Evolutionary conservation across 768 basidiomycete genomes (phyloP), one percentile per base, ranked within the genome.

Genomic region (Gautieria morchelliformis): DNA sequence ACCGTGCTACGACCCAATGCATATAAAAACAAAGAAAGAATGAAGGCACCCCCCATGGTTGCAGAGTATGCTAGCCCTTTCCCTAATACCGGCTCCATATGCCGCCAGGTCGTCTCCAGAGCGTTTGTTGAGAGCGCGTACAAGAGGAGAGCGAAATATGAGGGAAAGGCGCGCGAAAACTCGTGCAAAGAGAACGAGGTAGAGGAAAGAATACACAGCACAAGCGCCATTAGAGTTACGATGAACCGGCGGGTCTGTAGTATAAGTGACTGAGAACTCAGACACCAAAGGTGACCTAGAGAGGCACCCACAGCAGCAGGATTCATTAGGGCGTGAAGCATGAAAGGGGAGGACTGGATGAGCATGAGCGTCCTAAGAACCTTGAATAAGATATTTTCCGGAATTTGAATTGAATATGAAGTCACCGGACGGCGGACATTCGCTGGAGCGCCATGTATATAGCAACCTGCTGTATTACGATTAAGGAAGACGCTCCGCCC

Each of bases 401-500:
- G n/a, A 35, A 33, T 4, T 37, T 35, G 49, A 33, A 41, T 22
- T n/a, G 27, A 20, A 46, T 14, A 46, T 51, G n/a, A 33, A 37
- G 78, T 52, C 67, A 87, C 89, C 85, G 80, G 58, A 78, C 74
- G 1, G 85, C 77, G 42, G 89, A 76, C 20, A 90, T 71, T 46
- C 85, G 76, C 63, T 80, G 84, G 53, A 91, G 69, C 17, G 86
- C 85, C 3, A 80, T 81, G 64, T 87, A 79, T 41, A 90, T 69
- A 50, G 80, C 78, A 5, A 78, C 80, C 58, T 85, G 81, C 63
- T 86, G 84, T 20, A 90, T 71, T 60, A 89, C 84, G 56, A 84
- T 71, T 59, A 86, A 66, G 47, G 87, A 65, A 0, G 87, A 86
- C 15, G 84, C 78, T 65, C 82, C 78, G 4, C 78, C 85, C 7